These are phyloP conservation scores for Xylaria sp. DNA, from an alignment of 2,329 filamentous ascomycete genomes.

Conservation along the genomic window DNA sequence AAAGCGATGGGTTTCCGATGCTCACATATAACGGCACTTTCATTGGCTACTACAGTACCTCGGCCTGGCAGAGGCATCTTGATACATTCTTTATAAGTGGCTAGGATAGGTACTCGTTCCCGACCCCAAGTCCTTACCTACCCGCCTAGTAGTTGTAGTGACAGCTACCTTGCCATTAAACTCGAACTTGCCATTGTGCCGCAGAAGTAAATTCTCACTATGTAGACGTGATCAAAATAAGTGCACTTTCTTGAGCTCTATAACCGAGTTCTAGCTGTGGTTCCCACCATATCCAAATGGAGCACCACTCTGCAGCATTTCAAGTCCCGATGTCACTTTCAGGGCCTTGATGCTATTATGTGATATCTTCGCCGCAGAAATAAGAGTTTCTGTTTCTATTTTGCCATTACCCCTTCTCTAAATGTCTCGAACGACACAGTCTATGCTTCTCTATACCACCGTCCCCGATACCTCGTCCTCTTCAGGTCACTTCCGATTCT, in stretches of 20 bases:
- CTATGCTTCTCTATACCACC: background rate
- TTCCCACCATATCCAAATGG: background rate
- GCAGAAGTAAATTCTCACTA: background rate
- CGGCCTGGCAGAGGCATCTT: background rate
- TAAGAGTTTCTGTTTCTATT: background rate
- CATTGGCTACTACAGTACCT: background rate
- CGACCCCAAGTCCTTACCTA: too few species aligned
- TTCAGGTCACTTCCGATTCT: background rate
- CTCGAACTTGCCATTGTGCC: background rate
- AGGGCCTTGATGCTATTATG: background rate
- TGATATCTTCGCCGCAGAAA: background rate
- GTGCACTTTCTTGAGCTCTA: background rate
- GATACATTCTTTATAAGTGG: background rate
- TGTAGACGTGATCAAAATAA: background rate
- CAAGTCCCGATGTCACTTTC: background rate
- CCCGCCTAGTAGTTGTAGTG: too few species aligned
- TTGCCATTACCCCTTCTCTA: background rate
- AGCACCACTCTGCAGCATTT: background rate
- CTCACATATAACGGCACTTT: background rate
- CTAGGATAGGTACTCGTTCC: background rate
- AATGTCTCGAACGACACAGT: background rate
- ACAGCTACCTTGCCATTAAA: too few species aligned
- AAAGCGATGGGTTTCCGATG: background rate
- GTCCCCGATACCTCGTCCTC: background rate
- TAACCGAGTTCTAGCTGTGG: background rate